Base-by-base conservation (phyloP, 371 early-diverging fungal genomes). In the Mortierella sp. region DNA sequence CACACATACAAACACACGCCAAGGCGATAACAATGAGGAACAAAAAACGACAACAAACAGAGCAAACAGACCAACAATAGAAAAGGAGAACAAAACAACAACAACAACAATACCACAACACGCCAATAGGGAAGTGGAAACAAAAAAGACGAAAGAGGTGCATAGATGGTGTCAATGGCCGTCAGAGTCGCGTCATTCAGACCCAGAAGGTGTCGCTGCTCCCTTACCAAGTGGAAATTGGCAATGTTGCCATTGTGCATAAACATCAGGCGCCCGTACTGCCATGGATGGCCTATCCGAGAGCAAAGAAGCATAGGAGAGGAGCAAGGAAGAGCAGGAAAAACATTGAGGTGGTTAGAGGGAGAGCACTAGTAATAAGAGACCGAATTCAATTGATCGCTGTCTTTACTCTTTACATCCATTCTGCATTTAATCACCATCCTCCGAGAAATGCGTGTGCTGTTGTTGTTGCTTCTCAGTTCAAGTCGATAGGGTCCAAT, bases 241-340 rank as follows among this genome's bases (percentile, higher is more conserved):
- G 90, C 90, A 75, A 96, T 93, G 75, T 90, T 87, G 52, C 96
- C 96, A 85, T 96, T 95, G 88, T 96, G 96, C 96, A 96, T 96
- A 91, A 94, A 96, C 95, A 96, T 95, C 26, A 96, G 86, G 52
- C 90, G 89, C 34, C 95, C 95, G 76, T 88, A 91, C 86, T 90
- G 86, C 92, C 92, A 94, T 29, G 94, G 94, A 73, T 94, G 94
- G 74, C 87, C 87, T 87, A 71, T 53, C 40, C 31, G 26, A 31
- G 16, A 44, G 48, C n/a, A n/a, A n/a, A n/a, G n/a, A n/a, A 31
- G 45, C 19, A 58, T 55, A 13, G 22, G 44, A 64, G 10, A 4
- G 2, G 52, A 61, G 22, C 11, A 31, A 19, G 26, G 39, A 34
- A 63, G 26, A 22, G 22, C 48, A 50, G 11, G 39, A 53, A 67